Conservation (phyloP, 192 early-diverging fungal genomes). For the Entomortierella chlamydospora region DNA sequence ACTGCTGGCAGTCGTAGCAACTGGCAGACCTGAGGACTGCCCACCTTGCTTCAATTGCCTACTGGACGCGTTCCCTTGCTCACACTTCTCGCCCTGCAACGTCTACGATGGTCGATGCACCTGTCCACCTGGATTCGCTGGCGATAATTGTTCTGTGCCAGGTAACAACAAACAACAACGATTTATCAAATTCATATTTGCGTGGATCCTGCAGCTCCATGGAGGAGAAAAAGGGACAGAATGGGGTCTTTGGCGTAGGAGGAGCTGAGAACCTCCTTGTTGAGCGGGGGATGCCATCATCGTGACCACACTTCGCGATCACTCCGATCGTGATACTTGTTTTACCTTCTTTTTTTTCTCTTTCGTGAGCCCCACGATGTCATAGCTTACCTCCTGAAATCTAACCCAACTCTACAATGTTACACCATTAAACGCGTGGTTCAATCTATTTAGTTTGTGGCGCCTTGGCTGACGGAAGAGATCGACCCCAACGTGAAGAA, state of each 20-base stretch:
- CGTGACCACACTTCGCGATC: background rate
- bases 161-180: too few relatives aligned
- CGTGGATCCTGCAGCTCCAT: background rate
- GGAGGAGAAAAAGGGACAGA: background rate
- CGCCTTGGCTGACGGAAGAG: slow-evolving; percentile 71
- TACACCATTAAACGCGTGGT: background rate
- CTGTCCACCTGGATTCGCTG: slow-evolving; percentile 83
- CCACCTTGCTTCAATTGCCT: slow-evolving; percentile 90
- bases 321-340: slow-evolving; percentile 2
- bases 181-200: too few relatives aligned
- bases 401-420: background rate
- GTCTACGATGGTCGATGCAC: slow-evolving; percentile 77
- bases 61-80: slow-evolving; percentile 75
- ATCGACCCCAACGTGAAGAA: slow-evolving; percentile 64
- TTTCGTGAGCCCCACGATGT: slow-evolving; percentile 1
- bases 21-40: slow-evolving; percentile 59
- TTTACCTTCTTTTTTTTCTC: background rate
- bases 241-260: background rate
- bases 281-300: background rate
- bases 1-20: slow-evolving; percentile 4
- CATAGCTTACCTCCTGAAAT: background rate
- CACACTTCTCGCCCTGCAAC: slow-evolving; percentile 79
- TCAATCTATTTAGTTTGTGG: slow-evolving; percentile 69
- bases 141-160: slow-evolving; percentile 79
- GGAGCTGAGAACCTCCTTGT: background rate